These are phyloP conservation scores for Phlegmacium glaucopus DNA, from an alignment of 768 basidiomycete genomes.

Conservation along the genomic window DNA sequence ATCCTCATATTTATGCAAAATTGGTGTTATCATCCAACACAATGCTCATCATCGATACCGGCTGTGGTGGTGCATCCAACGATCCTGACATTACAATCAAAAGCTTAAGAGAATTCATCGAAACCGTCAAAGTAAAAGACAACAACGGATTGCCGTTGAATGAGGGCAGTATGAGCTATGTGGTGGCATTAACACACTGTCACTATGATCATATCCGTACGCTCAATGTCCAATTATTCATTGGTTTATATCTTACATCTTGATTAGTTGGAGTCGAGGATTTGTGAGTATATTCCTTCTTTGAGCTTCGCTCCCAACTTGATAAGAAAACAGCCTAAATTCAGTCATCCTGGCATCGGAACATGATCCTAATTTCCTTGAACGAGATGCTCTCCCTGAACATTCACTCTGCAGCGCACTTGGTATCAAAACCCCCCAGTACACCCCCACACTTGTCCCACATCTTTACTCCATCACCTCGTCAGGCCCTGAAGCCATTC, in stretches of 20 bases:
- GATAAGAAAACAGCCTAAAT: constrained; percentile 25
- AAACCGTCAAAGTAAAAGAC: constrained; percentile 38
- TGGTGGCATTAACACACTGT: constrained; percentile 50
- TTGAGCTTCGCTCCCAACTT: neutral
- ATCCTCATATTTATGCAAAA: constrained; percentile 54
- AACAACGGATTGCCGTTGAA: constrained; percentile 45
- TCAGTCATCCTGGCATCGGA: constrained; percentile 46
- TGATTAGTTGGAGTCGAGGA: constrained; percentile 45
- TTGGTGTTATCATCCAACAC: constrained; percentile 33
- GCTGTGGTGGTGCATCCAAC: constrained; percentile 47
- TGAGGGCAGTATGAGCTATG: constrained; percentile 34
- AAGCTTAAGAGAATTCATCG: constrained; percentile 47
- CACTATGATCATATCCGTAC: constrained; percentile 59
- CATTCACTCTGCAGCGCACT: constrained; percentile 44
- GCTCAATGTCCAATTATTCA: constrained; percentile 15
- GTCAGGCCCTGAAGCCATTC: constrained; percentile 11
- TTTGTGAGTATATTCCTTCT: constrained; percentile 30
- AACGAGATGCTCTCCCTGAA: constrained; percentile 34
- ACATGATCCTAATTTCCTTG: constrained; percentile 43
- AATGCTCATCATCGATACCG: constrained; percentile 51
- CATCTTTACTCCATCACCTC: constrained; percentile 34
- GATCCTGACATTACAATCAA: constrained; percentile 31
- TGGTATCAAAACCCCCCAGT: constrained; percentile 40
- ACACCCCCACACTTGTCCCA: constrained; percentile 42
- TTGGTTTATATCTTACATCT: neutral